Evolutionary conservation across 495 filamentous ascomycete species (phyloP).

Genomic region (Daldinia decipiens): DNA sequence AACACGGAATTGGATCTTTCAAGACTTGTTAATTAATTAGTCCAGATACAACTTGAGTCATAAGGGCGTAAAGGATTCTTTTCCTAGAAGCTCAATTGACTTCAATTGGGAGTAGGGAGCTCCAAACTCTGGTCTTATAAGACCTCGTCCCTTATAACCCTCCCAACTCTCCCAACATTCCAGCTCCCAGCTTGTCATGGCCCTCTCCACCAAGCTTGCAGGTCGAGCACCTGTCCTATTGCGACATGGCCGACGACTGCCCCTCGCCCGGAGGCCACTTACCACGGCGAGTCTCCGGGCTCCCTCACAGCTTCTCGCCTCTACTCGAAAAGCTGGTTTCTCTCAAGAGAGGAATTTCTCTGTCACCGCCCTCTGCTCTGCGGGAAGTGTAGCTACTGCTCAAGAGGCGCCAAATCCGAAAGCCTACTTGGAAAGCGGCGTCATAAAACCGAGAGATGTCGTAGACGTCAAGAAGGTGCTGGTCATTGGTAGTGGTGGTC

Average conservation of each 20-base stretch:
- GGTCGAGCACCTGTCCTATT: constrained; percentile 61
- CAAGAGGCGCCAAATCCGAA: constrained; percentile 83
- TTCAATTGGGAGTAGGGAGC: constrained; percentile 45
- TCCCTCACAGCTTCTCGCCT: constrained; percentile 48
- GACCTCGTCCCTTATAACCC: constrained; percentile 32
- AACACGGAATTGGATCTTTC: constrained; percentile 23
- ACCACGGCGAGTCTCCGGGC: constrained; percentile 47
- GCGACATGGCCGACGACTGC: constrained; percentile 60
- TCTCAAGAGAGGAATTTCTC: constrained; percentile 56
- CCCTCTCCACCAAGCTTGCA: constrained; percentile 53
- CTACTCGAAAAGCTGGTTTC: constrained; percentile 41
- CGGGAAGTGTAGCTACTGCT: constrained; percentile 42
- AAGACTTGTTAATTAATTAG: constrained; percentile 22
- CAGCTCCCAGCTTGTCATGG: constrained; percentile 35
- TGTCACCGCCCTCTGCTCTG: constrained; percentile 47
- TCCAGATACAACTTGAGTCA: constrained; percentile 17
- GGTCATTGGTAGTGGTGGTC: constrained; percentile 92
- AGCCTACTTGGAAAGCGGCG: constrained; percentile 88
- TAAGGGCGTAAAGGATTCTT: constrained; percentile 16
- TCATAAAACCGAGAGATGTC: constrained; percentile 75
- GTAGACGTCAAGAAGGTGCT: constrained; percentile 99
- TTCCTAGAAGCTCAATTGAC: constrained; percentile 42
- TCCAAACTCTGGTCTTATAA: constrained; percentile 37
- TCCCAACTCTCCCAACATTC: constrained; percentile 5
- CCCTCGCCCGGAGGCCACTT: constrained; percentile 52